Percentiles rank a stretch among this genome's conserved stretches.
phyloP scores from a whole-genome alignment of 2,329 filamentous ascomycete genomes.

The Sporothrix mexicana region DNA sequence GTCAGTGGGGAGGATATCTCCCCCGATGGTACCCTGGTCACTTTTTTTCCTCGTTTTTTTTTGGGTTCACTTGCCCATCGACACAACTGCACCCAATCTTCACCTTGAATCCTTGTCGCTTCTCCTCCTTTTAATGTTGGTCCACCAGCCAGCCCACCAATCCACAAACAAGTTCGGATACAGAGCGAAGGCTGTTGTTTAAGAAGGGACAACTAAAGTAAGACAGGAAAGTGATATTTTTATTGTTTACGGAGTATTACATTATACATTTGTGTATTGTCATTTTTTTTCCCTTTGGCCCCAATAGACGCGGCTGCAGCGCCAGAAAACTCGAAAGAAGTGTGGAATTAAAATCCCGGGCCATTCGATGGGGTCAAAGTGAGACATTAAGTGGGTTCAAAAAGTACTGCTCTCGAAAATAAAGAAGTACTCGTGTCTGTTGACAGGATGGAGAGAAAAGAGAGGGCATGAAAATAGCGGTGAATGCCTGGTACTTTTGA shows the following conservation, averaged over 20 bases:
- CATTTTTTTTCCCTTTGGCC: neutral
- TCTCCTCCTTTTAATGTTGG: neutral
- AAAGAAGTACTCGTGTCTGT: too few species aligned
- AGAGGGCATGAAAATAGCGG: too few species aligned
- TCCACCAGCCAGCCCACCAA: neutral
- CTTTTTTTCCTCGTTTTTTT: neutral
- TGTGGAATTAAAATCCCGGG: neutral
- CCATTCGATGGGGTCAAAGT: neutral
- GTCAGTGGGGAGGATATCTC: neutral
- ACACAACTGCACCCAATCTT: neutral
- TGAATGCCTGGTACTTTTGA: too few species aligned
- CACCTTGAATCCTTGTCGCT: conserved; percentile 18
- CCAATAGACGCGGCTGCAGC: conserved; percentile 7
- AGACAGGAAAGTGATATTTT: neutral
- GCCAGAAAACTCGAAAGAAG: neutral
- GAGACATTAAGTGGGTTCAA: conserved; percentile 7
- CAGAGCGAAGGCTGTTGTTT: too few species aligned
- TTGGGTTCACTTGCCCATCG: neutral
- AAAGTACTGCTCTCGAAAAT: neutral
- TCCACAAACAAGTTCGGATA: too few species aligned
- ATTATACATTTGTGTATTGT: neutral
- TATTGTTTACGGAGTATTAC: neutral
- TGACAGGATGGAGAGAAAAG: too few species aligned
- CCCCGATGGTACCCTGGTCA: neutral
- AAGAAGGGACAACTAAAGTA: too few species aligned